Conservation (phyloP, 2,329 filamentous ascomycete genomes). For the Aspergillus aculeatus region DNA sequence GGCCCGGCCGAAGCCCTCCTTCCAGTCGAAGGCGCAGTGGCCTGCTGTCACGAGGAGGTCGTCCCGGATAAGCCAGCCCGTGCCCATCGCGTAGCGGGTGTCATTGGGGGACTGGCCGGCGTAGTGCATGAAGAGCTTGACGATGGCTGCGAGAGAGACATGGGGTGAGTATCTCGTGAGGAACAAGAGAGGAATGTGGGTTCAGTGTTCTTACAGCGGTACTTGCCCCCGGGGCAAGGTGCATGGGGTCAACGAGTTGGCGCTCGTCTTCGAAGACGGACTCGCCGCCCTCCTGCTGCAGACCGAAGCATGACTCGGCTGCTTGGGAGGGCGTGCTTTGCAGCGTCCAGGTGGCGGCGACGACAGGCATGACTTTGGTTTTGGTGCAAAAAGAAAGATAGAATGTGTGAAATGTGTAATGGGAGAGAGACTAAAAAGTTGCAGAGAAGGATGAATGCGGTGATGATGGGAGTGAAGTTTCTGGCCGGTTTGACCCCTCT, state of each 20-base stretch:
- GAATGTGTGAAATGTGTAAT: too few relatives aligned
- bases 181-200: neutral
- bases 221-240: constrained; percentile 1
- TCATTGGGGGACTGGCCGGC: neutral
- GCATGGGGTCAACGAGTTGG: neutral
- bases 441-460: too few relatives aligned
- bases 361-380: neutral
- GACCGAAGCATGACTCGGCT: neutral
- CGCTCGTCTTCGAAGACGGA: neutral
- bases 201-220: neutral
- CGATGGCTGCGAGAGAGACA: neutral
- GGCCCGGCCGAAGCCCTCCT: neutral
- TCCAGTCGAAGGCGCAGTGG: constrained; percentile 2
- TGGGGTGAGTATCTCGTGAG: neutral
- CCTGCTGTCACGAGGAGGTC: constrained; percentile 2
- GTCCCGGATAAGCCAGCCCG: neutral
- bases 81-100: neutral
- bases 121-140: constrained; percentile 2
- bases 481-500: too few relatives aligned
- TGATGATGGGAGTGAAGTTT: too few relatives aligned
- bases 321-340: neutral
- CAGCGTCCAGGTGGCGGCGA: constrained; percentile 1
- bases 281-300: neutral
- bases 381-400: too few relatives aligned
- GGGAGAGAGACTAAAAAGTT: too few relatives aligned